Evolutionary conservation across 768 basidiomycete species (phyloP).

Genomic region (Lepiota venenata): DNA sequence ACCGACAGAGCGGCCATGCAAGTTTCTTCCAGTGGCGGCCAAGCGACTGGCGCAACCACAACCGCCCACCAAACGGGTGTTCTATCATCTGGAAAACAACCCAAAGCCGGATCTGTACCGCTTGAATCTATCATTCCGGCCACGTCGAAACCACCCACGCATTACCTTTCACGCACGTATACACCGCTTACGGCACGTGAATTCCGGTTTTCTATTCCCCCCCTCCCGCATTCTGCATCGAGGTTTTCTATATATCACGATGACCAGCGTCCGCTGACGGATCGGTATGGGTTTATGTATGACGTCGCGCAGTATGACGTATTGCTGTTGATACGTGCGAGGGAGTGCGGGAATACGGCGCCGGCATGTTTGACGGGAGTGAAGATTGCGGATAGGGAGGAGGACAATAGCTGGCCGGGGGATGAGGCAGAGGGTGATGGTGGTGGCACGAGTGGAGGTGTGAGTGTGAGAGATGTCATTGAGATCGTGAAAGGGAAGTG

Average conservation of each 20-base stretch:
- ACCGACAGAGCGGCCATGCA: slow-evolving; percentile 15
- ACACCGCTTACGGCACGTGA: slow-evolving; percentile 70
- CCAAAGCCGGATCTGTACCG: slow-evolving; percentile 51
- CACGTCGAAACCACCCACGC: slow-evolving; percentile 77
- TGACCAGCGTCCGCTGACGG: slow-evolving; percentile 65
- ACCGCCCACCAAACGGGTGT: slow-evolving; percentile 1
- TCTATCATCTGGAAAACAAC: slow-evolving; percentile 8
- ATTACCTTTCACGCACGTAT: slow-evolving; percentile 75
- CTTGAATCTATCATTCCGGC: slow-evolving; percentile 83
- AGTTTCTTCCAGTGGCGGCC: too few relatives aligned
- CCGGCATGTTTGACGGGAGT: slow-evolving; percentile 86
- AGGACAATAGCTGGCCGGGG: slow-evolving; percentile 75
- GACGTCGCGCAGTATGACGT: slow-evolving; percentile 82
- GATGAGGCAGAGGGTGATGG: slow-evolving; percentile 44
- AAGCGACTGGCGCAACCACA: neutral
- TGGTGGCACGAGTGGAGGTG: slow-evolving; percentile 15
- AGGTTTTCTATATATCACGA: slow-evolving; percentile 48
- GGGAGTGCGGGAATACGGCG: slow-evolving; percentile 68
- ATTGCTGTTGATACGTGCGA: slow-evolving; percentile 68
- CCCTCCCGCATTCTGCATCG: slow-evolving; percentile 53
- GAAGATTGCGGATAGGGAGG: slow-evolving; percentile 81
- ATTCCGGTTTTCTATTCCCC: slow-evolving; percentile 71
- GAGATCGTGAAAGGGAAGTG: slow-evolving; percentile 49
- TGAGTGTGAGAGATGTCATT: slow-evolving; percentile 25
- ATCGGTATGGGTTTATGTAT: slow-evolving; percentile 90